phyloP scores from a whole-genome alignment of 148 eudicot genomes.

The Polygonum maritimum region DNA sequence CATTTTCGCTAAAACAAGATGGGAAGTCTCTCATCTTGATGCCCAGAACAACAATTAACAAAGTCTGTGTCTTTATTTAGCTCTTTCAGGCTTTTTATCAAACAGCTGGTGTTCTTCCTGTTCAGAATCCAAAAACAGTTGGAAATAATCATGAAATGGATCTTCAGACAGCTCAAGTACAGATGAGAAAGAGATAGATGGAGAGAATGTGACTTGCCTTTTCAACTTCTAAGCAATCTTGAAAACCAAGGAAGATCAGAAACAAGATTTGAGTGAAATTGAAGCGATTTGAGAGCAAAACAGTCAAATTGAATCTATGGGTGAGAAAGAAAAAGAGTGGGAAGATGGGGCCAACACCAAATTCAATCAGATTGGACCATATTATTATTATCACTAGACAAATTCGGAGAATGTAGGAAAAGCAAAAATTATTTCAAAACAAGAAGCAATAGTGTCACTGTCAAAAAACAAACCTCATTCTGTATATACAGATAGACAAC shows the following conservation, averaged over 20 bases:
- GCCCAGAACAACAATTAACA: not conserved
- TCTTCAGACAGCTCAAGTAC: not conserved
- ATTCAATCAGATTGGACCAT: slow-evolving; percentile 5
- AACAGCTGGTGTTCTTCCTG: slow-evolving; percentile 22
- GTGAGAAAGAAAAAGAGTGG: slow-evolving; percentile 1
- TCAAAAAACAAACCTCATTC: not conserved
- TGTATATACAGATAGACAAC: not conserved
- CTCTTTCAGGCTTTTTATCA: slow-evolving; percentile 22
- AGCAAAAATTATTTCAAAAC: slow-evolving; percentile 4
- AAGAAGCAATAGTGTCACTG: not conserved
- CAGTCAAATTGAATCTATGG: slow-evolving; percentile 15
- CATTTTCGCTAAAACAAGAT: slow-evolving; percentile 57
- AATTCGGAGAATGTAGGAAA: slow-evolving; percentile 30
- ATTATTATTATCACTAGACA: slow-evolving; percentile 20
- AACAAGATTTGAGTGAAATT: not conserved
- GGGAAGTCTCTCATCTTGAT: slow-evolving; percentile 47
- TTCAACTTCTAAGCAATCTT: not conserved
- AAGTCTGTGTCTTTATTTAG: not conserved
- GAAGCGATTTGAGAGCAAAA: not conserved
- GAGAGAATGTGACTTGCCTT: not conserved
- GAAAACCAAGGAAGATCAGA: not conserved
- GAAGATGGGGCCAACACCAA: not conserved
- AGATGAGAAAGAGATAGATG: not conserved
- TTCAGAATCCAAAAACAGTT: not conserved
- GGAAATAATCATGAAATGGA: not conserved